Evolutionary conservation across 441 rosid species (phyloP), one percentile per base, ranked within the genome.

Genomic region (Pelargonium fulgidum): DNA sequence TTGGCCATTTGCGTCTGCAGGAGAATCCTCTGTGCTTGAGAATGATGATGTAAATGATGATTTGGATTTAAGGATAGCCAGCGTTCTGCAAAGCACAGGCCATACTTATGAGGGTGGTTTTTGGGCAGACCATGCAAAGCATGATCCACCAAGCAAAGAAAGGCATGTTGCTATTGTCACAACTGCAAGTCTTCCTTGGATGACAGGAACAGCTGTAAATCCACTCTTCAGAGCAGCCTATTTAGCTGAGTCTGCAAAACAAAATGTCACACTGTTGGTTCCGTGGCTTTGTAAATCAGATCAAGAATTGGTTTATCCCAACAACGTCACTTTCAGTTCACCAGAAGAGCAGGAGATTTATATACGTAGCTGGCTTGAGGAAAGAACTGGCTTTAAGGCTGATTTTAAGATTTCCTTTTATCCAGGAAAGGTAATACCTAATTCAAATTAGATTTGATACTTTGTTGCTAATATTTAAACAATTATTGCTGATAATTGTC

Each of bases 111-210:
- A 91, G 72, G 96, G 96, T 69, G 96, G 95, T 74, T 88, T 88
- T 69, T 89, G 95, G 97, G 78, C 85, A 41, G 95, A 91, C 80
- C 68, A 77, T 44, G 48, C 78, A 69, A 88, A 87, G 84, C 79
- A 82, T 77, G 85, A 76, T 41, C 72, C 73, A 26, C 39, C 86
- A 7, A 87, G 86, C 68, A 76, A 79, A 74, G 86, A 84, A 82
- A 87, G 98, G 82, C 93, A 89, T 70, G 96, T 93, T 20, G 96
- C 97, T 66, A 89, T 91, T 78, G 93, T 93, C 67, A 91, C 97
- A 39, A 93, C 98, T 74, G 98, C 97, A 62, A 93, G 98, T 81
- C 97, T 93, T 76, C 98, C 98, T 33, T 93, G 98, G 98, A 91
- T 93, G 98, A 93, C 97, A 1, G 98, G 98, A 75, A 93, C 98